A percentile compares a stretch with the other conserved stretches of the same genome.
These are phyloP conservation scores for Oryza nivara DNA, from an alignment of 176 grass and related monocot genomes.

Conservation along the genomic window DNA sequence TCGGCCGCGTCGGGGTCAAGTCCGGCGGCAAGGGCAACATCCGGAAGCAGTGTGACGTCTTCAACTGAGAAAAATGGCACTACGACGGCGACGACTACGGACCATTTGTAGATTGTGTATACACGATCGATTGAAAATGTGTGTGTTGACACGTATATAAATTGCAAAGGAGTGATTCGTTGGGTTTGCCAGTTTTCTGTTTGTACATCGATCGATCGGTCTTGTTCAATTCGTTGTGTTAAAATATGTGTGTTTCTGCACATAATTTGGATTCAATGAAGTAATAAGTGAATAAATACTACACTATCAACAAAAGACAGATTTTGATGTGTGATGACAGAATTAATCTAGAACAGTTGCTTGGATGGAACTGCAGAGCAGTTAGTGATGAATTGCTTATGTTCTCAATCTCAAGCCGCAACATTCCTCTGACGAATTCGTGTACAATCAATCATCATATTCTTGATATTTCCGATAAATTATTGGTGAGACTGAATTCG, in stretches of 20 bases:
- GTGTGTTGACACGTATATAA: not conserved
- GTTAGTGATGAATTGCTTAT: not conserved
- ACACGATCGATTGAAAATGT: conserved; percentile 7
- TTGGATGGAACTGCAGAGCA: not conserved
- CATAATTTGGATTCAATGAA: not conserved
- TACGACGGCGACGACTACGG: not conserved
- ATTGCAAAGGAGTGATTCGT: not conserved
- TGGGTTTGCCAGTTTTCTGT: not conserved
- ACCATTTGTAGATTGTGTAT: not conserved
- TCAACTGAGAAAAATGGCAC: conserved; percentile 56
- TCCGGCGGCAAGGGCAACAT: conserved; percentile 68
- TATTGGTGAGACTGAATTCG: conserved; percentile 16
- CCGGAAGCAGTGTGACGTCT: conserved; percentile 61
- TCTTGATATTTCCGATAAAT: not conserved
- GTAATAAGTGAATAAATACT: conserved; percentile 15
- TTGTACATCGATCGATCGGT: conserved; percentile 1
- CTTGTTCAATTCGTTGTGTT: conserved; percentile 39
- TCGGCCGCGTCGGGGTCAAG: conserved; percentile 84
- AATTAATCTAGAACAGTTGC: conserved; percentile 9
- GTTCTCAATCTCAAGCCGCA: not conserved
- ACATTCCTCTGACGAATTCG: not conserved
- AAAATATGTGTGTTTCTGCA: not conserved
- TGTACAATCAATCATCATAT: not conserved
- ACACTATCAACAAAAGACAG: not conserved
- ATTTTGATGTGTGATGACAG: not conserved